These are phyloP conservation scores for Zopfochytrium polystomum DNA, from an alignment of 371 early-diverging fungal genomes.

Conservation along the genomic window DNA sequence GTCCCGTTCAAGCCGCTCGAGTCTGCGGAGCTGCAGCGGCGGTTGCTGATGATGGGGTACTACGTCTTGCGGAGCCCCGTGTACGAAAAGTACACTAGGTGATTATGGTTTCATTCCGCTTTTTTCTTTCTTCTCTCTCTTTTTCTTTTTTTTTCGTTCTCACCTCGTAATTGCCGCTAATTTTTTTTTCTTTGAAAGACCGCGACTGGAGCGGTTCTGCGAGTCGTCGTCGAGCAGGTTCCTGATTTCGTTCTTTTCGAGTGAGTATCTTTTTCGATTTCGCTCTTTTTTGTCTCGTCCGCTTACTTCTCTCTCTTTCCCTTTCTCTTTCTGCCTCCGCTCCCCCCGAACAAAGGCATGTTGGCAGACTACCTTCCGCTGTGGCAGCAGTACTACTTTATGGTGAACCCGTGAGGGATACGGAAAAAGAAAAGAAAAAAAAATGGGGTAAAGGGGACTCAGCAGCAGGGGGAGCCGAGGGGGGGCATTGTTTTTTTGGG, in stretches of 20 bases:
- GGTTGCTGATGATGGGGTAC: conserved; percentile 67
- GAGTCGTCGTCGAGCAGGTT: conserved; percentile 58
- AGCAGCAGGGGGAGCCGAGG: too few species aligned
- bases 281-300: too few species aligned
- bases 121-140: conserved; percentile 9
- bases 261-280: too few species aligned
- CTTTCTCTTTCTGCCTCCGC: too few species aligned
- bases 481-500: too few species aligned
- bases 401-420: conserved; percentile 26
- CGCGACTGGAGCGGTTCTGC: conserved; percentile 50
- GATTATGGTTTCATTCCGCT: conserved; percentile 22
- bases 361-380: conserved; percentile 81
- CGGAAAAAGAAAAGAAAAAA: too few species aligned
- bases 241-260: conserved; percentile 57
- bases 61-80: conserved; percentile 85
- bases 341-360: too few species aligned
- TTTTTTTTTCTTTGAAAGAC: conserved; percentile 18
- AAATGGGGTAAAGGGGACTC: too few species aligned
- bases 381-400: conserved; percentile 88
- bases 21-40: conserved; percentile 68
- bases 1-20: conserved; percentile 54
- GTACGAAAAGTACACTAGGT: conserved; percentile 77
- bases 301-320: too few species aligned
- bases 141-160: not conserved
- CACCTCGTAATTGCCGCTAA: not conserved